Evolutionary conservation across 2,329 filamentous ascomycete genomes (phyloP).

Genomic region (Talaromyces sp.): DNA sequence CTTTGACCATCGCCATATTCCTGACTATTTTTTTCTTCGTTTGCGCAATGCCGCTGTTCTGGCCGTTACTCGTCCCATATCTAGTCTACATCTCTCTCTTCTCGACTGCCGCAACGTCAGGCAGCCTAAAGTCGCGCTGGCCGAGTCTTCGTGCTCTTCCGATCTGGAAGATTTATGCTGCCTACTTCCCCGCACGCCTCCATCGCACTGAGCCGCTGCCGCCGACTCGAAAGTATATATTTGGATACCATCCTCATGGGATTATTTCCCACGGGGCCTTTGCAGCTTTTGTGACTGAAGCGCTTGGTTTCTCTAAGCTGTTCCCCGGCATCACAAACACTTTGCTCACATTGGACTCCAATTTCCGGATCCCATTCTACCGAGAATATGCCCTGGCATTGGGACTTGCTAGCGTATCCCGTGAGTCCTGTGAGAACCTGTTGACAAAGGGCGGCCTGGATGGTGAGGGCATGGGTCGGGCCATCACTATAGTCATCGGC

Average conservation of each 20-base stretch:
- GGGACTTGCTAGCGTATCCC: constrained; percentile 82
- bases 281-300: constrained; percentile 84
- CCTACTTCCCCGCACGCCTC: constrained; percentile 83
- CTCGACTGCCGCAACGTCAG: constrained; percentile 71
- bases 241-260: constrained; percentile 94
- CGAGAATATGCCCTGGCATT: constrained; percentile 88
- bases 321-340: constrained; percentile 96
- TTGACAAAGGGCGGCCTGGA: constrained; percentile 74
- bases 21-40: constrained; percentile 84
- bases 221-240: constrained; percentile 84
- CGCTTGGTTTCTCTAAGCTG: constrained; percentile 75
- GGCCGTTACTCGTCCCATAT: constrained; percentile 75
- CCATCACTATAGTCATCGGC: constrained; percentile 91
- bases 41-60: constrained; percentile 84
- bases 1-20: constrained; percentile 62
- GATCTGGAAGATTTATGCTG: constrained; percentile 84
- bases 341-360: constrained; percentile 86
- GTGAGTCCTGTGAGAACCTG: constrained; percentile 85
- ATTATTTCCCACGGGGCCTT: constrained; percentile 98
- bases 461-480: constrained; percentile 81
- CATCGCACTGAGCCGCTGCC: constrained; percentile 78
- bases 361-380: constrained; percentile 91
- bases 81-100: constrained; percentile 71
- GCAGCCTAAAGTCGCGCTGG: constrained; percentile 67
- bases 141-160: constrained; percentile 66